Evolutionary conservation across 179 eudicot species (phyloP), one percentile per base, ranked within the genome.

Genomic region (Vitellaria paradoxa): DNA sequence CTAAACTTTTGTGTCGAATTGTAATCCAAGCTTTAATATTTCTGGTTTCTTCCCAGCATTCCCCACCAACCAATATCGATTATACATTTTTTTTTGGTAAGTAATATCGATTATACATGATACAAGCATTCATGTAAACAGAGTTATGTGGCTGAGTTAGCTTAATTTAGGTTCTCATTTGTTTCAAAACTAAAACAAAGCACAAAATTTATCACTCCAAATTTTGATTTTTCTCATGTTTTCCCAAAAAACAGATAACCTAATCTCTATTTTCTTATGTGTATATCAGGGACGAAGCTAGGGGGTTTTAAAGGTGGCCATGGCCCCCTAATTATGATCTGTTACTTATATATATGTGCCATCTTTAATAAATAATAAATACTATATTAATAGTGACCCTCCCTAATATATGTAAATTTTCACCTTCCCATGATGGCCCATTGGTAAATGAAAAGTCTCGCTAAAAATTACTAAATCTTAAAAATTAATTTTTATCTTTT

Each of bases 181-280:
- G 78, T 70, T 70, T 57, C 40, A 37, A 66, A 52, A 76, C 52
- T 13, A 66, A 76, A 76, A 70, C 49, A 20, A 75, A 75, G 26
- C 55, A 47, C 56, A 23, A 68, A 68, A 18, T 3, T 9, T 30
- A 55, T 3, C 12, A 70, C 10, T 50, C 60, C 20, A 50, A 23
- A 9, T 0, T 45, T 60, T 24, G 23, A 71, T 63, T 49, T 17
- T 17, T 1, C 70, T 23, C 21, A 23, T 15, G 45, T 14, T 75
- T 63, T 62, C 61, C 49, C 59, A 18, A 23, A 74, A 63, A 62
- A 63, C 69, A 45, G 0, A 63, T 49, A 20, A 75, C 50, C 70
- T 18, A 26, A 53, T 65, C 47, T 49, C 61, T 14, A 2, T 24
- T 7, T 45, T 7, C 45, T 26, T 49, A 53, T n/a, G n/a, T n/a